These are phyloP conservation scores for Setomelanomma holmii DNA, from an alignment of 2,329 filamentous ascomycete genomes.

Conservation along the genomic window DNA sequence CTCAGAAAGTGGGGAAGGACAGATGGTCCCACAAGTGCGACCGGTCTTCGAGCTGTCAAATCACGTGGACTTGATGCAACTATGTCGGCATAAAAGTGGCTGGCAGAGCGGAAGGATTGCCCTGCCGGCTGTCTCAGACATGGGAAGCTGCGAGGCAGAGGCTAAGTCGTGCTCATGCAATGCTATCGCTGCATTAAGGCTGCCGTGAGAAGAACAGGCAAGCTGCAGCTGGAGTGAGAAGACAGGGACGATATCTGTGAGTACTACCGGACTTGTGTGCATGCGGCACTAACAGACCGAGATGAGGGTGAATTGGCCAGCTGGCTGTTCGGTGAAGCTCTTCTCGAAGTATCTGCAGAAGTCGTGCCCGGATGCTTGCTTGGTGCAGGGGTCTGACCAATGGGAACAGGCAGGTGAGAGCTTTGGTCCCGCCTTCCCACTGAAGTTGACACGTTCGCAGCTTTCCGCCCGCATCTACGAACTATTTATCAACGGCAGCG, in stretches of 20 bases:
- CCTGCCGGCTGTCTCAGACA: conserved; percentile 8
- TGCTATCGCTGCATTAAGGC: background rate
- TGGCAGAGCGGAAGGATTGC: background rate
- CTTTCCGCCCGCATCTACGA: conserved; percentile 29
- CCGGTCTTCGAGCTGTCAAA: background rate
- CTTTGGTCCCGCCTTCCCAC: conserved; percentile 19
- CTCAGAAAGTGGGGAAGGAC: background rate
- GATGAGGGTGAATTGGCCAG: conserved; percentile 24
- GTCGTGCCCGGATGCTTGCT: conserved; percentile 13
- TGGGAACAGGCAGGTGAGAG: conserved; percentile 6
- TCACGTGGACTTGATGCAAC: background rate
- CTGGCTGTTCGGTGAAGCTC: conserved; percentile 22
- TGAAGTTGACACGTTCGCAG: conserved; percentile 30
- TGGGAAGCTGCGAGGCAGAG: conserved; percentile 5
- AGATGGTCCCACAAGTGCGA: background rate
- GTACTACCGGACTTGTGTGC: conserved; percentile 1
- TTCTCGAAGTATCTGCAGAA: conserved; percentile 32
- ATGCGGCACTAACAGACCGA: background rate
- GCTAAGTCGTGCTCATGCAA: conserved; percentile 10
- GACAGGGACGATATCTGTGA: background rate
- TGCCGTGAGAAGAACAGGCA: background rate
- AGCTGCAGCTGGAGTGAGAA: background rate
- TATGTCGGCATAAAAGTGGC: background rate
- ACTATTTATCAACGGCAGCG: conserved; percentile 33
- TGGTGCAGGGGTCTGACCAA: conserved; percentile 3